A percentile compares a stretch with the other conserved stretches of the same genome.
These are phyloP conservation scores for Beauveria rudraprayagi DNA, from an alignment of 2,329 filamentous ascomycete species.

Conservation along the genomic window DNA sequence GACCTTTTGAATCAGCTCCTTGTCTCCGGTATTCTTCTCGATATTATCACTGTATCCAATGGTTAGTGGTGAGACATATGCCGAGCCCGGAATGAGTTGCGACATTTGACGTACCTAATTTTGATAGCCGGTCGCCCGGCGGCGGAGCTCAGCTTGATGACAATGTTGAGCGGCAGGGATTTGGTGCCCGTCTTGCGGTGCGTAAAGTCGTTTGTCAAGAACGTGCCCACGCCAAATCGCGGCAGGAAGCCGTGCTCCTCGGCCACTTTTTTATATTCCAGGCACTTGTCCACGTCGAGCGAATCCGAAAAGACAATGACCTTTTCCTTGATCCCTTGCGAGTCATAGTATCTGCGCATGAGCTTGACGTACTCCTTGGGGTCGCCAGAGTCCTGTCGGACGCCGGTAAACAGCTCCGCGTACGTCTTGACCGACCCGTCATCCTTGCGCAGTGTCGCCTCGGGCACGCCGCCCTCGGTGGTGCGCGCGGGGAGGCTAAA, in stretches of 20 bases:
- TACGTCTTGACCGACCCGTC: slow-evolving; percentile 52
- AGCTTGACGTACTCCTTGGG: slow-evolving; percentile 69
- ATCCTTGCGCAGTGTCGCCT: slow-evolving; percentile 33
- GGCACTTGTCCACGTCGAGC: slow-evolving; percentile 79
- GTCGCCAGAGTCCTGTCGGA: slow-evolving; percentile 86
- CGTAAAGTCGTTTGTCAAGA: slow-evolving; percentile 90
- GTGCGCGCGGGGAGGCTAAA: slow-evolving; percentile 60
- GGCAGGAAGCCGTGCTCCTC: slow-evolving; percentile 75
- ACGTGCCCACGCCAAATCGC: slow-evolving; percentile 91
- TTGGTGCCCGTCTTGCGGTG: slow-evolving; percentile 66
- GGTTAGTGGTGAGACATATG: neutral
- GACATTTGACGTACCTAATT: slow-evolving; percentile 48
- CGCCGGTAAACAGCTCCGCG: slow-evolving; percentile 73
- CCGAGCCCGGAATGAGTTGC: neutral
- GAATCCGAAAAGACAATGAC: slow-evolving; percentile 93
- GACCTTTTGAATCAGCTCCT: slow-evolving; percentile 67
- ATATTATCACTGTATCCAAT: slow-evolving; percentile 56
- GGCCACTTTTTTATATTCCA: slow-evolving; percentile 80
- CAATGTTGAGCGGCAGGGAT: slow-evolving; percentile 88
- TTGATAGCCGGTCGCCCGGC: slow-evolving; percentile 78
- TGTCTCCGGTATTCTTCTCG: slow-evolving; percentile 90
- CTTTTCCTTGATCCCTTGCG: slow-evolving; percentile 70
- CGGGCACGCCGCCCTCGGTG: slow-evolving; percentile 32
- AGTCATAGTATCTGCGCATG: slow-evolving; percentile 75
- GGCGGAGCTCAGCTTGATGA: slow-evolving; percentile 91